Evolutionary conservation across 2,329 filamentous ascomycete species (phyloP).

Genomic region (Botrytis fabae): DNA sequence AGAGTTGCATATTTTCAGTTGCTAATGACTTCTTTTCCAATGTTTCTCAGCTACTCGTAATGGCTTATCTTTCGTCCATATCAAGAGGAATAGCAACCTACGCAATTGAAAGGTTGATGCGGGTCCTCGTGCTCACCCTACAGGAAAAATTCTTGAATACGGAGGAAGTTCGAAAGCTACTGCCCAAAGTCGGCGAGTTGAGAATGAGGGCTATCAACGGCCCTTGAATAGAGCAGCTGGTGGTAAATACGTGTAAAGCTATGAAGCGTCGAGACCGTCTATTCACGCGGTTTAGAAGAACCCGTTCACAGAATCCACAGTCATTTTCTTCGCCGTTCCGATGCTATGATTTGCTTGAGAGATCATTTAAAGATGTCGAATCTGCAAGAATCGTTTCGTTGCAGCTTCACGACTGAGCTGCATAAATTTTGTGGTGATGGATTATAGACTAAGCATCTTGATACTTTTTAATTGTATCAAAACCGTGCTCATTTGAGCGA

Average conservation of each 20-base stretch:
- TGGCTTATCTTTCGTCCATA: not conserved
- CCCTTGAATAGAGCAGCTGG: not conserved
- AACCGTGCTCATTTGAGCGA: too few relatives aligned
- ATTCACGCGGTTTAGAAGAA: not conserved
- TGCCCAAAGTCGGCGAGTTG: not conserved
- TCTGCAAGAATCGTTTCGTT: too few relatives aligned
- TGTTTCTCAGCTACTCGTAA: fast-evolving
- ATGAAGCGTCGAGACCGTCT: not conserved
- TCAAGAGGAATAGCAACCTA: not conserved
- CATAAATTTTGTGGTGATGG: too few relatives aligned
- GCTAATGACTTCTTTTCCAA: not conserved
- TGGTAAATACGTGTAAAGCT: not conserved
- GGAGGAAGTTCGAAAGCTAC: not conserved
- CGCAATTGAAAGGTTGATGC: not conserved
- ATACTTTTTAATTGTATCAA: too few relatives aligned
- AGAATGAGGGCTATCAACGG: not conserved
- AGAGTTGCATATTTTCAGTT: not conserved
- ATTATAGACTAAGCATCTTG: too few relatives aligned
- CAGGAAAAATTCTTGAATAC: not conserved
- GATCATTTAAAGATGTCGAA: not conserved
- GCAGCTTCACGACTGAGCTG: too few relatives aligned
- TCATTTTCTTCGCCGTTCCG: not conserved
- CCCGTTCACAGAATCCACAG: fast-evolving
- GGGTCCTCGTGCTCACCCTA: not conserved
- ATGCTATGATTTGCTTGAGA: not conserved